phyloP scores from a whole-genome alignment of 2,329 filamentous ascomycete species.

The Phaeophleospora eucalypticola region DNA sequence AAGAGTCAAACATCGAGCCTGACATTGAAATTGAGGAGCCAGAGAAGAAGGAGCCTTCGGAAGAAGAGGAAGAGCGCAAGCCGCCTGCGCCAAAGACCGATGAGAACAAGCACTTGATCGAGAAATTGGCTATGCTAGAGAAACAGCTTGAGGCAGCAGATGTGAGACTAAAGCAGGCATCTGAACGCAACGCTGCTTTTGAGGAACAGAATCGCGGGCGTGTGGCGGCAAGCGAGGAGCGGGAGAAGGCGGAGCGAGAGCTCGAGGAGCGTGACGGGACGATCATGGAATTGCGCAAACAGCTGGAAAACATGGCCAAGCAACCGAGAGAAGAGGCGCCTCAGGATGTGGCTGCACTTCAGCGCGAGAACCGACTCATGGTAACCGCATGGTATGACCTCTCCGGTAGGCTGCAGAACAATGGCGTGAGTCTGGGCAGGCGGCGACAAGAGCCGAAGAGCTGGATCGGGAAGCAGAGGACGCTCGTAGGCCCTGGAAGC shows the following conservation, averaged over 20 bases:
- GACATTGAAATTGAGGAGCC: conserved; percentile 22
- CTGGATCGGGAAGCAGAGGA: conserved; percentile 78
- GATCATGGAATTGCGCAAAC: conserved; percentile 27
- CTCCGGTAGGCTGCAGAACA: conserved; percentile 72
- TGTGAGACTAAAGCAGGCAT: conserved; percentile 30
- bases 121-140: conserved; percentile 30
- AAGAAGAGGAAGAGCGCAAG: conserved; percentile 11
- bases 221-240: conserved; percentile 11
- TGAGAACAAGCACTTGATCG: conserved; percentile 28
- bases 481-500: conserved; percentile 34
- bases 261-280: conserved; percentile 27
- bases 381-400: conserved; percentile 84
- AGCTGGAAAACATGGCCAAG: conserved; percentile 26
- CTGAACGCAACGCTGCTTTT: conserved; percentile 28
- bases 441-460: conserved; percentile 71
- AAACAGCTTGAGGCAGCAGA: conserved; percentile 32
- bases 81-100: conserved; percentile 12
- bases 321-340: conserved; percentile 17
- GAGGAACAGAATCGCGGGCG: conserved; percentile 24
- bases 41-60: conserved; percentile 10
- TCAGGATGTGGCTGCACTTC: conserved; percentile 61
- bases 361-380: conserved; percentile 74
- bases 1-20: conserved; percentile 38
- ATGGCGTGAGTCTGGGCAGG: conserved; percentile 72
- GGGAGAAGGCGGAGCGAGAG: conserved; percentile 19